Evolutionary conservation across 2,329 filamentous ascomycete species (phyloP).

Genomic region (Colletotrichum sidae): DNA sequence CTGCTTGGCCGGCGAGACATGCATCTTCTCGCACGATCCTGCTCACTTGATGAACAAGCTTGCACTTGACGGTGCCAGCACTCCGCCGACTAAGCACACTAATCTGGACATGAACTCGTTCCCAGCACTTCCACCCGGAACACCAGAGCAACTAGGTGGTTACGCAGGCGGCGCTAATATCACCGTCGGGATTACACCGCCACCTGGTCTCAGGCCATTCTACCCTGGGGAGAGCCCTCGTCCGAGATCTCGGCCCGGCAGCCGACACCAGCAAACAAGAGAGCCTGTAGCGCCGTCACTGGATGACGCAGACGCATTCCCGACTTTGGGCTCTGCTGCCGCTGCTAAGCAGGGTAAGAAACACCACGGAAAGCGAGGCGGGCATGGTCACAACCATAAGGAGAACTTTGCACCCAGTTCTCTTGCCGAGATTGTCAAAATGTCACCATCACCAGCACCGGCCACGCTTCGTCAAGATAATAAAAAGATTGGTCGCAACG

Average conservation of each 20-base stretch:
- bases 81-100: slow-evolving; percentile 73
- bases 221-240: slow-evolving; percentile 72
- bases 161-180: slow-evolving; percentile 65
- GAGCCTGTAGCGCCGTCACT: slow-evolving; percentile 79
- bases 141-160: slow-evolving; percentile 68
- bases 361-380: slow-evolving; percentile 90
- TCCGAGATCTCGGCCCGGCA: slow-evolving; percentile 84
- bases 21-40: slow-evolving; percentile 97
- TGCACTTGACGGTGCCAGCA: slow-evolving; percentile 75
- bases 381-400: slow-evolving; percentile 78
- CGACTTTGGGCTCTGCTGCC: slow-evolving; percentile 82
- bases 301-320: slow-evolving; percentile 96
- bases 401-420: slow-evolving; percentile 79
- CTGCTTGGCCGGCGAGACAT: slow-evolving; percentile 92
- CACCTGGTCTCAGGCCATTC: slow-evolving; percentile 76
- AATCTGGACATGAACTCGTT: slow-evolving; percentile 86
- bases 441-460: slow-evolving; percentile 87
- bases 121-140: slow-evolving; percentile 75
- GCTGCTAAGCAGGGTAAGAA: slow-evolving; percentile 82
- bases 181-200: slow-evolving; percentile 70
- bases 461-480: slow-evolving; percentile 68
- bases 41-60: slow-evolving; percentile 86
- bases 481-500: slow-evolving; percentile 71
- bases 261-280: slow-evolving; percentile 76
- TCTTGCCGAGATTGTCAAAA: slow-evolving; percentile 93